Evolutionary conservation across 1,284 basidiomycete species (phyloP), one percentile per base, ranked within the genome.

Genomic region (Quambalaria eucalypti): DNA sequence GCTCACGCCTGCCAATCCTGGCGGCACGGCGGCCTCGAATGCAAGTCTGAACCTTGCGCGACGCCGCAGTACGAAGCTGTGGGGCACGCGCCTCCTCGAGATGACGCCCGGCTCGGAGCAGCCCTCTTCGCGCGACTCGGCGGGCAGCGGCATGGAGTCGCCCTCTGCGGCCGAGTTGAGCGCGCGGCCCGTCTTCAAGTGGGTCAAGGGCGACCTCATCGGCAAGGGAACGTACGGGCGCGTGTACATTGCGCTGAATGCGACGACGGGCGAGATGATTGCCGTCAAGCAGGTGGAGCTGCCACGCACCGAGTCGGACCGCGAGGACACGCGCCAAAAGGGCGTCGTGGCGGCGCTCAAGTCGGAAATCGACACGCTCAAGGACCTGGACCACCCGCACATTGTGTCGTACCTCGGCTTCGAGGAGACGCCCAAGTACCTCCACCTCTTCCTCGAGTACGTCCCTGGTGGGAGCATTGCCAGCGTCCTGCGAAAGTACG

Each of bases 211-310:
- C 59, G 90, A 96, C 76, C 80, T 96, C 44, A 96, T 98, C 64
- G 95, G 95, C 40, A 90, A 88, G 71, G 95, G 95, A 25, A 95
- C 91, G 3, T 99, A 92, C 71, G 93, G 93, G 6, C 84, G 88
- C 50, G 95, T 98, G 28, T 98, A 96, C 72, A 84, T 97, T 49
- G 95, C 90, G 19, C 80, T 98, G 61, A 98, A 98, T 76, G 90
- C 88, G n/a, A 93, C 90, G 1, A 96, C 92, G 0, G 93, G 93
- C 55, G 93, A 98, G 77, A 93, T 97, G 88, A 92, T 98, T 67
- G 95, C 95, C 6, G 95, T 99, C 65, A 99, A 99, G 78, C 95
- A 99, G 78, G 95, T 99, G 49, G 93, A 97, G 77, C 82, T 93
- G 56, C 92, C 93, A 1, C 84, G 85, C 50, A 93, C 90, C 1